Evolutionary conservation across 495 filamentous ascomycete species (phyloP).

Genomic region (Hypoxylon rickii): DNA sequence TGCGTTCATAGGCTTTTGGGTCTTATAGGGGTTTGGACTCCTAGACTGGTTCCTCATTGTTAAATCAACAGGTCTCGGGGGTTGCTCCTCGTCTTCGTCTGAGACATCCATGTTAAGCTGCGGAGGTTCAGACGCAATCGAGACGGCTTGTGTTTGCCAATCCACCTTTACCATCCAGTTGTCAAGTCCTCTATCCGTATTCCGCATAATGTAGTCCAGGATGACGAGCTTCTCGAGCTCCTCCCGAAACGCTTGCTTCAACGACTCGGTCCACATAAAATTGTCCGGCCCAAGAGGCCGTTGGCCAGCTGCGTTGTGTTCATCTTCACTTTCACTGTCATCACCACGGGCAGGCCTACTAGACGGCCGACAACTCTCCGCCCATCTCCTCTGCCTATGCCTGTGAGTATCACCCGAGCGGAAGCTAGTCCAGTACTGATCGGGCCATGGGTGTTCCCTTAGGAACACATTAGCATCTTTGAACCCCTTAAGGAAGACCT

Average conservation of each 20-base stretch:
- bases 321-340: constrained; percentile 72
- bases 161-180: constrained; percentile 99
- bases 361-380: constrained; percentile 76
- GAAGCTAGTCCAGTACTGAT: constrained; percentile 80
- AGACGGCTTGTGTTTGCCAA: constrained; percentile 77
- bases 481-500: constrained; percentile 95
- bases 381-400: constrained; percentile 75
- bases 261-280: constrained; percentile 84
- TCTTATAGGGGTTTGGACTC: constrained; percentile 68
- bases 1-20: constrained; percentile 84
- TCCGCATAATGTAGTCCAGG: constrained; percentile 98
- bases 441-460: constrained; percentile 96
- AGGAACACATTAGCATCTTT: constrained; percentile 97
- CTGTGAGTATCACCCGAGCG: constrained; percentile 72
- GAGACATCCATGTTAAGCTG: constrained; percentile 61
- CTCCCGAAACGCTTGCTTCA: constrained; percentile 92
- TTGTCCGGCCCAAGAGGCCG: constrained; percentile 50
- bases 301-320: constrained; percentile 33
- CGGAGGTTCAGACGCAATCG: constrained; percentile 81
- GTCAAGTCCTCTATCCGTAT: constrained; percentile 94
- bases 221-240: constrained; percentile 97
- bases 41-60: constrained; percentile 48
- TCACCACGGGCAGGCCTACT: constrained; percentile 62
- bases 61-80: constrained; percentile 61
- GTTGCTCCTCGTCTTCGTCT: constrained; percentile 53